Base-by-base conservation (phyloP, 1,139 yeast genomes). In the Debaryomycetaceae sp. region DNA sequence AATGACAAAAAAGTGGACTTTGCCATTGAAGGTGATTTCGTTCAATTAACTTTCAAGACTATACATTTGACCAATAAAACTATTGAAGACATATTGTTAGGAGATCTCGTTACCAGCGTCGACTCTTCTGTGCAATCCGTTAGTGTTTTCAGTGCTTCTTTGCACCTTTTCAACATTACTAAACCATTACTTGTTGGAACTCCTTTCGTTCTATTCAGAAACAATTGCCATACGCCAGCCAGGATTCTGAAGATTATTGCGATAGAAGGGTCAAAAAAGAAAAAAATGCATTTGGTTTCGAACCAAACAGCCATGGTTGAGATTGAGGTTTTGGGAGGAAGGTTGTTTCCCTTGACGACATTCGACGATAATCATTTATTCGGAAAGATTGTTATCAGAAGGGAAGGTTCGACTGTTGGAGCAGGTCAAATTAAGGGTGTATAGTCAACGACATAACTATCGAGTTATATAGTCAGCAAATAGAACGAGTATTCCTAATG, bases 331-430 rank as follows among this genome's bases (percentile, higher is more conserved):
- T 68, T 73, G 20, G 81, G 76, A 24, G 76, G 73, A 45, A 66
- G 77, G 50, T 68, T 76, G 36, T 63, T 85, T 35, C 95, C 96
- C 1, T 58, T 88, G 41, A 74, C 89, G 30, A 72, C 75, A 22
- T 85, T 76, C 54, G 67, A 66, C 9, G 80, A 83, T 40, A 82
- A 83, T 58, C 76, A 75, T 53, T 80, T 80, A 36, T 68, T 93
- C 40, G 96, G 97, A 2, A 76, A 97, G 55, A 72, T 93, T 23
- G 93, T 95, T 6, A 65, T 93, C 39, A 81, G 99, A 58, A 81
- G 85, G 55, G 96, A 88, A 54, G 97, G 98, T 2, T 60, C 72
- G 27, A 89, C 97, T 0, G 78, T 93, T 41, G 98, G 96, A 7
- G 97, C 97, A 0, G 98, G 98, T 27, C 74, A 72, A 2, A 82